A percentile compares a stretch with the other conserved stretches of the same genome.
Conservation (phyloP, 371 early-diverging fungal species). For the Mortierella sp. region DNA sequence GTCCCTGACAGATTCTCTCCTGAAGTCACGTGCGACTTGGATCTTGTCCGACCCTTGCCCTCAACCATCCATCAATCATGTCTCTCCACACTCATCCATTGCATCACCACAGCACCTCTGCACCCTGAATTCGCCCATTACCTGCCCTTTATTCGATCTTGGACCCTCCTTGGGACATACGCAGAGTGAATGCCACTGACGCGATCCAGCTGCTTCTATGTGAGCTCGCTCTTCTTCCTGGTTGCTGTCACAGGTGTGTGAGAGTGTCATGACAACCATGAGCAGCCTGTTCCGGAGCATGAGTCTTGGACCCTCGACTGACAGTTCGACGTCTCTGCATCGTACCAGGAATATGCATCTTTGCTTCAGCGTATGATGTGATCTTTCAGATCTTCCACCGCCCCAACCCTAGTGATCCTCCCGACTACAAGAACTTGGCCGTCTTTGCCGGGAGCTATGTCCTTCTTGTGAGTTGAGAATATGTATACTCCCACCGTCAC, state of each 20-base stretch:
- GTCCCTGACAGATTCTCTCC: no score
- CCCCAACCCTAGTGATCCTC: slow-evolving; percentile 47
- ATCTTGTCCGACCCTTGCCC: no score
- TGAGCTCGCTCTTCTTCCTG: slow-evolving; percentile 54
- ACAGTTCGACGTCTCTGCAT: no score
- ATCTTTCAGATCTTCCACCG: slow-evolving; percentile 65
- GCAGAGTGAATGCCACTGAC: slow-evolving; percentile 45
- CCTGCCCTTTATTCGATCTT: no score
- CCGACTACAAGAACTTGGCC: slow-evolving; percentile 63
- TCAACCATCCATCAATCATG: no score
- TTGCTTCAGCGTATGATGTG: slow-evolving; percentile 71
- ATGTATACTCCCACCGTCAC: neutral
- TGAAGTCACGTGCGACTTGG: no score
- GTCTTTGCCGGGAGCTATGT: slow-evolving; percentile 69
- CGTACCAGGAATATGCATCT: slow-evolving; percentile 58
- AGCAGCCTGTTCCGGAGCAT: no score
- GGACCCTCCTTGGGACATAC: neutral
- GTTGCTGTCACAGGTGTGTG: slow-evolving; percentile 51
- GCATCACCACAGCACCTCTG: neutral
- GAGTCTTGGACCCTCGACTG: no score
- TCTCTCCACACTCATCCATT: no score
- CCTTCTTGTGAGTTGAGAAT: slow-evolving; percentile 56
- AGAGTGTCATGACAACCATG: no score
- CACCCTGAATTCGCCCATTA: neutral
- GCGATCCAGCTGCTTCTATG: slow-evolving; percentile 54